These are phyloP conservation scores for Sclerotinia nivalis DNA, from an alignment of 2,329 filamentous ascomycete species.

Conservation along the genomic window DNA sequence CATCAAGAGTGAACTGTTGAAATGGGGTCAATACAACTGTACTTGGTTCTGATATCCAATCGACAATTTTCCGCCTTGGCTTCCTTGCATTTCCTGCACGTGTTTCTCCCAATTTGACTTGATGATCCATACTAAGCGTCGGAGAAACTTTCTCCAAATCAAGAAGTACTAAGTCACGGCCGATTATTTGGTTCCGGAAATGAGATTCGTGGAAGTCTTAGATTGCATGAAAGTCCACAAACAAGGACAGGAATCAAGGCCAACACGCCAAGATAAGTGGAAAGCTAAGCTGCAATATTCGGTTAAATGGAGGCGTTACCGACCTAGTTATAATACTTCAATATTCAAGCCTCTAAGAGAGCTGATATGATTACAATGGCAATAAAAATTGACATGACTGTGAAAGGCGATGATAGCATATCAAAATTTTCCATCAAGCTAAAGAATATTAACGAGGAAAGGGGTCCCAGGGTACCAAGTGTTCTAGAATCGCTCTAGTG, in stretches of 20 bases:
- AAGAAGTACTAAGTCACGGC: not conserved
- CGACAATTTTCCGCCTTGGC: slow-evolving; percentile 26
- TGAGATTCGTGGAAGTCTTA: not conserved
- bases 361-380: not conserved
- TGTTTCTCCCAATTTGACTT: not conserved
- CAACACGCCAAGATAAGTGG: not conserved
- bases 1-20: slow-evolving; percentile 39
- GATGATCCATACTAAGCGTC: not conserved
- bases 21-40: slow-evolving; percentile 30
- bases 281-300: not conserved
- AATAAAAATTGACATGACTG: not conserved
- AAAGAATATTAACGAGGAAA: not conserved
- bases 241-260: not conserved
- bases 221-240: not conserved
- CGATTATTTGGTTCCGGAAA: not conserved
- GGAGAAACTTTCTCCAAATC: not conserved
- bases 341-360: not conserved
- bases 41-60: slow-evolving; percentile 33
- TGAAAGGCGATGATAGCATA: not conserved
- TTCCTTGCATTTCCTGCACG: not conserved
- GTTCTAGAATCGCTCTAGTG: slow-evolving; percentile 4
- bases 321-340: not conserved
- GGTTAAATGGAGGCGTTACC: not conserved
- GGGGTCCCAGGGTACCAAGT: not conserved
- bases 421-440: not conserved